These are phyloP conservation scores for Schizophyllum amplum DNA, from an alignment of 1,284 basidiomycete genomes.

Conservation along the genomic window DNA sequence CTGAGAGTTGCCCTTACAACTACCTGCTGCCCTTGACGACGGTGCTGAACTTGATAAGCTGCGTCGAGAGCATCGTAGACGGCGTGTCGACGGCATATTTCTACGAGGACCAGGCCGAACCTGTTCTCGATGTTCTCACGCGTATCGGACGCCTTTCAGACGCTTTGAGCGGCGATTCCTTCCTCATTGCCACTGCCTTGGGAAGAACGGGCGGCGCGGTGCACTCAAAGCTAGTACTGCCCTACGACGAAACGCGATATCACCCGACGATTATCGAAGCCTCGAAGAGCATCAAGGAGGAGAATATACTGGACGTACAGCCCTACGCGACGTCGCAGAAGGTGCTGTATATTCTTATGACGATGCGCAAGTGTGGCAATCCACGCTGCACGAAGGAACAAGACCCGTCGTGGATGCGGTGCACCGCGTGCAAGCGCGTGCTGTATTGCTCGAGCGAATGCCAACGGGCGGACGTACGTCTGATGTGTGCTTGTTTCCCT, in stretches of 20 bases:
- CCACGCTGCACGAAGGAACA: not conserved
- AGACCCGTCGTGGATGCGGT: not conserved
- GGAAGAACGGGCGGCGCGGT: conserved; percentile 3
- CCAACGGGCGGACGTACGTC: conserved; percentile 4
- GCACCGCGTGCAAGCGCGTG: conserved; percentile 8
- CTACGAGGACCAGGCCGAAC: conserved; percentile 6
- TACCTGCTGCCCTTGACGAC: not conserved
- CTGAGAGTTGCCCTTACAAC: too few relatives aligned
- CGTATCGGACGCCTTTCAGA: conserved; percentile 1
- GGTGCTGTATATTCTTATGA: conserved; percentile 7
- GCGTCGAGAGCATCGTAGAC: conserved; percentile 1
- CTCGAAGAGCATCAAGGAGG: not conserved
- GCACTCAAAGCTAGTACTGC: conserved; percentile 9
- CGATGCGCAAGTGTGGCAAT: conserved; percentile 6
- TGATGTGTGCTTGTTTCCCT: not conserved
- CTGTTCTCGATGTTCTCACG: conserved; percentile 6
- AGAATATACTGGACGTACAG: not conserved
- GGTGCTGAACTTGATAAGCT: not conserved
- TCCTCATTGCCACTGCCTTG: not conserved
- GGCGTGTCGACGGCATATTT: conserved; percentile 9
- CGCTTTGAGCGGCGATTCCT: not conserved
- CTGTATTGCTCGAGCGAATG: conserved; percentile 5
- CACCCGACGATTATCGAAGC: conserved; percentile 3
- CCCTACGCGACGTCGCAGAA: conserved; percentile 7
- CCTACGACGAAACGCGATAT: conserved; percentile 6